Evolutionary conservation across 768 basidiomycete genomes (phyloP).

Genomic region (Amanita phalloides): DNA sequence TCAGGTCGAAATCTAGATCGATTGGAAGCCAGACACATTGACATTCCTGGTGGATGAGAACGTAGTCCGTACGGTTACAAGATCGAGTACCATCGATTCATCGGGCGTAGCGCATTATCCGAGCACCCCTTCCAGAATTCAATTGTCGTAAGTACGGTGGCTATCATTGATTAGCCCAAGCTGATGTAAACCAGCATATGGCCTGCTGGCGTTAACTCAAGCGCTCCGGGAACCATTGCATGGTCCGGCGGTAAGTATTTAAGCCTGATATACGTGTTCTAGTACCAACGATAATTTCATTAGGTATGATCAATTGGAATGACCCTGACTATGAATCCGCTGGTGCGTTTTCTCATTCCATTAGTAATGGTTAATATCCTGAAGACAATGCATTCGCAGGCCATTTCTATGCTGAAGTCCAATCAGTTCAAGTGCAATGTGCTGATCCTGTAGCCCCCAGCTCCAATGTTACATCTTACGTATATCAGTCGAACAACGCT

Average conservation of each 20-base stretch:
- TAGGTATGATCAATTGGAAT: conserved; percentile 67
- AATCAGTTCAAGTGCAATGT: conserved; percentile 57
- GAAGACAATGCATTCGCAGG: conserved; percentile 22
- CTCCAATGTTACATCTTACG: conserved; percentile 48
- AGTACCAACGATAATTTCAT: neutral
- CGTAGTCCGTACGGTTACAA: conserved; percentile 56
- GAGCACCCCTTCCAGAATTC: conserved; percentile 68
- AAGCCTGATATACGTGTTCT: neutral
- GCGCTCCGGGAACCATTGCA: conserved; percentile 55
- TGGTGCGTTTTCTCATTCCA: conserved; percentile 22
- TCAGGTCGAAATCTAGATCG: conserved; percentile 37
- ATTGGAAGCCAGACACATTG: conserved; percentile 66
- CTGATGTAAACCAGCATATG: conserved; percentile 40
- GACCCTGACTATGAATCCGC: conserved; percentile 69
- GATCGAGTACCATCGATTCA: conserved; percentile 42
- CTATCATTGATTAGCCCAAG: neutral
- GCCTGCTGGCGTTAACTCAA: conserved; percentile 65
- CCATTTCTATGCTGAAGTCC: conserved; percentile 59
- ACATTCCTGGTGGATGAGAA: conserved; percentile 64
- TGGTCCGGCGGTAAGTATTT: conserved; percentile 57
- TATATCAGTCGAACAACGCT: conserved; percentile 48
- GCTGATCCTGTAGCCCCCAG: conserved; percentile 33
- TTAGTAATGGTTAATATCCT: neutral
- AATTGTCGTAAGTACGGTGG: conserved; percentile 49
- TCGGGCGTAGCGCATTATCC: conserved; percentile 60